phyloP scores from a whole-genome alignment of 495 filamentous ascomycete genomes.

The Neurospora sp. region DNA sequence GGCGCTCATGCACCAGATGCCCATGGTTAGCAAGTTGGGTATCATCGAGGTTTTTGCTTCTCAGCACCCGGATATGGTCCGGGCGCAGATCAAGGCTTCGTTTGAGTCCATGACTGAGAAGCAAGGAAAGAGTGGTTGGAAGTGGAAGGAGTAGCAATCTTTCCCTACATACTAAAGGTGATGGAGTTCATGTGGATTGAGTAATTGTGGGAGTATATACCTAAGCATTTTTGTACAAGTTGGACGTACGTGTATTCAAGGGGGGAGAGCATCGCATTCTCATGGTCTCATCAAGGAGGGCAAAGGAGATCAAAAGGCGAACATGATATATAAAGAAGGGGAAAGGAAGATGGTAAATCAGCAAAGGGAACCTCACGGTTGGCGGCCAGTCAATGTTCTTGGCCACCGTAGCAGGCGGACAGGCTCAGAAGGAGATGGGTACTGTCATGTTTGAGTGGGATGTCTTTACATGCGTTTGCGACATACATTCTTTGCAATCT shows the following conservation, averaged over 20 bases:
- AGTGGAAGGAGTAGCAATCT: conserved; percentile 16
- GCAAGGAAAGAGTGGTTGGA: conserved; percentile 10
- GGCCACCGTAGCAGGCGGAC: neutral
- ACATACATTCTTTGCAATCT: neutral
- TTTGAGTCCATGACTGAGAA: conserved; percentile 17
- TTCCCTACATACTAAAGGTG: neutral
- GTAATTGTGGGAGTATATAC: neutral
- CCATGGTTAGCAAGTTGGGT: conserved; percentile 20
- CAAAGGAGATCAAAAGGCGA: neutral
- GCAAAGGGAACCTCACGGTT: neutral
- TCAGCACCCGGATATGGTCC: conserved; percentile 6
- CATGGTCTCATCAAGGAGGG: neutral
- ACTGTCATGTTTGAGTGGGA: neutral
- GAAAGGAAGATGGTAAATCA: neutral
- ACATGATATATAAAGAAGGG: neutral
- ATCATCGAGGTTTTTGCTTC: conserved; percentile 20
- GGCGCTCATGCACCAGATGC: conserved; percentile 13
- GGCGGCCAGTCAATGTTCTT: neutral
- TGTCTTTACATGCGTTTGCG: neutral
- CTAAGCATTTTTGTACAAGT: neutral
- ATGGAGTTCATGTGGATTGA: neutral
- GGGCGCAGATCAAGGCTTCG: conserved; percentile 17
- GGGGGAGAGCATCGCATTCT: neutral
- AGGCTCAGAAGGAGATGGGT: neutral
- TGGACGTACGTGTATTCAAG: neutral